phyloP scores from a whole-genome alignment of 768 basidiomycete genomes.

The Collybiopsis luxurians region DNA sequence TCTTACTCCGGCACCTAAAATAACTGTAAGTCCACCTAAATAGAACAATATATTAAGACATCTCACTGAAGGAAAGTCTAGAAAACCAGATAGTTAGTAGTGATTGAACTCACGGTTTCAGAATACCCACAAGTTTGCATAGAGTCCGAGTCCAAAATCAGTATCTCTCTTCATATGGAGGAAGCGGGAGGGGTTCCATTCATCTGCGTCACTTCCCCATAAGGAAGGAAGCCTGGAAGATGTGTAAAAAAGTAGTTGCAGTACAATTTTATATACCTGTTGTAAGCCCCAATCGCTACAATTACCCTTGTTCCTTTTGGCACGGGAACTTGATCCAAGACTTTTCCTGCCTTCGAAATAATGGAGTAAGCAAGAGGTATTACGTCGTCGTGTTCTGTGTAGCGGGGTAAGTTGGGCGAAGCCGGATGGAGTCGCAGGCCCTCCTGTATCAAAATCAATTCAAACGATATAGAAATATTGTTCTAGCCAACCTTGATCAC shows the following conservation, averaged over 20 bases:
- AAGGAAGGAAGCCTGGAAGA: conserved; percentile 10
- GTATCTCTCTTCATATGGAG: conserved; percentile 14
- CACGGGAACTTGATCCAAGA: conserved; percentile 44
- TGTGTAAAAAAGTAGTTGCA: not conserved
- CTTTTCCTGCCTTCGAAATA: conserved; percentile 39
- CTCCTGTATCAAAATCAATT: conserved; percentile 19
- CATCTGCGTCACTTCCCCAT: conserved; percentile 30
- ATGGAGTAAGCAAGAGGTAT: conserved; percentile 58
- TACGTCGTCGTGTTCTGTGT: conserved; percentile 39
- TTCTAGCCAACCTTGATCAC: conserved; percentile 20
- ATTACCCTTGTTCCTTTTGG: conserved; percentile 50
- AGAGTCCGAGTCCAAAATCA: conserved; percentile 20
- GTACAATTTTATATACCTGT: conserved; percentile 35
- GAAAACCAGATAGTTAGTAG: too few relatives aligned
- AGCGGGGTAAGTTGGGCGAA: not conserved
- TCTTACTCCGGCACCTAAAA: too few relatives aligned
- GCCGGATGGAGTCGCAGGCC: conserved; percentile 28
- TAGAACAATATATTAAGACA: too few relatives aligned
- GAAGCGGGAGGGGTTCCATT: conserved; percentile 34
- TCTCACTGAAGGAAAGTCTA: too few relatives aligned
- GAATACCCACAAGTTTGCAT: conserved; percentile 23
- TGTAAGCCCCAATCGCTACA: conserved; percentile 50
- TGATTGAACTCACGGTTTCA: too few relatives aligned
- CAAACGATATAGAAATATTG: not conserved
- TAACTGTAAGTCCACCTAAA: too few relatives aligned